Conservation (phyloP, 108 stramenopile species). For the Cyclotella choctawhatcheeana region DNA sequence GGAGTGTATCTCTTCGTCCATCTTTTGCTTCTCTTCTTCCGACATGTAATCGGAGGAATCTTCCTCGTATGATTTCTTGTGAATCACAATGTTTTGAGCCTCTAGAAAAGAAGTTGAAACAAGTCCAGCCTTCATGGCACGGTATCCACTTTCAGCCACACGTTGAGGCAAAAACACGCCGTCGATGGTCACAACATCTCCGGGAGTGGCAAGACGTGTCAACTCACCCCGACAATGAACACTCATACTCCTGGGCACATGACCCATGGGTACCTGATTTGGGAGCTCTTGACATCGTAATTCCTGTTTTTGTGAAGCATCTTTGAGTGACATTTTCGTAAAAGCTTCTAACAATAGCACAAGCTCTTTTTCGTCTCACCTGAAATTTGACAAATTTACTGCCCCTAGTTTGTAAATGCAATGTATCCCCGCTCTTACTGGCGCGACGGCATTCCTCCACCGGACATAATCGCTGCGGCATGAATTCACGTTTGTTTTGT, state of each 20-base stretch:
- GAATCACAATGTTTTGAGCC: constrained; percentile 83
- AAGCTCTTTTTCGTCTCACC: no score
- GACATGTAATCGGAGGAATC: constrained; percentile 56
- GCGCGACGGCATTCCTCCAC: constrained; percentile 53
- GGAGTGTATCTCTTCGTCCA: constrained; percentile 63
- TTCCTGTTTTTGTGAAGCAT: no score
- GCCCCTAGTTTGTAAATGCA: constrained; percentile 93
- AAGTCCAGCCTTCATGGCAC: constrained; percentile 93
- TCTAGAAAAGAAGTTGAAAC: constrained; percentile 92
- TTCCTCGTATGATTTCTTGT: constrained; percentile 93
- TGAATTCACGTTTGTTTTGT: constrained; percentile 71
- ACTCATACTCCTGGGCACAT: constrained; percentile 92
- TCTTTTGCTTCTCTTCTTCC: constrained; percentile 59
- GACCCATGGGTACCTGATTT: constrained; percentile 97
- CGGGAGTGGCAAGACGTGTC: constrained; percentile 90
- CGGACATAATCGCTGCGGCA: constrained; percentile 83
- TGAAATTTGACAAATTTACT: constrained; percentile 97
- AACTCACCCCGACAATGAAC: constrained; percentile 93
- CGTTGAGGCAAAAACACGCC: constrained; percentile 93
- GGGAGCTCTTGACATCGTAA: constrained; percentile 97
- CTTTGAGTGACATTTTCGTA: no score
- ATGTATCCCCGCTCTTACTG: constrained; percentile 50
- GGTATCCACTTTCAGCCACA: constrained; percentile 76
- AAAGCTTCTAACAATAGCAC: no score
- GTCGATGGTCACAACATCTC: constrained; percentile 94